Evolutionary conservation across 176 grass and related monocot genomes (phyloP), one percentile per base, ranked within the genome.

Genomic region (Lolium perenne): DNA sequence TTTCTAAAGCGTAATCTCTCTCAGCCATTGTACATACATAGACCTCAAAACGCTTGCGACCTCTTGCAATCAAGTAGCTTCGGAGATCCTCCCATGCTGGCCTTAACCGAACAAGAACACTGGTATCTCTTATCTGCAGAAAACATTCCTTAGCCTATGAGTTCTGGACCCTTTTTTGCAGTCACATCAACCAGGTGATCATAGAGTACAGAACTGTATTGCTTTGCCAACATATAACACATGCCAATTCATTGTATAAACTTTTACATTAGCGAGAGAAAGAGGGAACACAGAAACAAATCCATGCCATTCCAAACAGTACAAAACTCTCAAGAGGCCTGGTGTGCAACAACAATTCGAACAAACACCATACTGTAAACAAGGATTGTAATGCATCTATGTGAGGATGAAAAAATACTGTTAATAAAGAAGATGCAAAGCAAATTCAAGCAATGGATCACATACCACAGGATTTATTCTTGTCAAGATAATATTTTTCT

Each of bases 11-110:
- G 12, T 99, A 99, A 78, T 99, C 97, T 94, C 97, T 95, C 85
- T 99, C 97, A 40, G 97, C 97, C 97, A 99, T 96, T 41, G 97
- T 99, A 84, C 97, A 99, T 76, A 96, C 97, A 84, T 92, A 99
- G 32, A 99, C 97, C 88, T 99, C 97, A 93, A 99, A 99, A 50
- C 97, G 88, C 74, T 96, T 99, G 74, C 97, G 97, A 20, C 97
- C 94, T 93, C 79, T 94, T 47, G 97, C 97, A 84, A 88, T 99
- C 89, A 99, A 79, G 67, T 99, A 99, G 77, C 92, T 99, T 76
- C 97, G 75, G 74, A 99, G 88, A 80, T 99, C 97, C 83, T 99
- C 97, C 97, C 97, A 99, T 86, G 91, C 92, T 64, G 97, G 94
- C 71, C 97, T 94, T 74, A 99, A 80, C 25, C 91, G 85, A 77